Conservation (phyloP, 2,329 filamentous ascomycete genomes). For the Neoascochyta sp. region DNA sequence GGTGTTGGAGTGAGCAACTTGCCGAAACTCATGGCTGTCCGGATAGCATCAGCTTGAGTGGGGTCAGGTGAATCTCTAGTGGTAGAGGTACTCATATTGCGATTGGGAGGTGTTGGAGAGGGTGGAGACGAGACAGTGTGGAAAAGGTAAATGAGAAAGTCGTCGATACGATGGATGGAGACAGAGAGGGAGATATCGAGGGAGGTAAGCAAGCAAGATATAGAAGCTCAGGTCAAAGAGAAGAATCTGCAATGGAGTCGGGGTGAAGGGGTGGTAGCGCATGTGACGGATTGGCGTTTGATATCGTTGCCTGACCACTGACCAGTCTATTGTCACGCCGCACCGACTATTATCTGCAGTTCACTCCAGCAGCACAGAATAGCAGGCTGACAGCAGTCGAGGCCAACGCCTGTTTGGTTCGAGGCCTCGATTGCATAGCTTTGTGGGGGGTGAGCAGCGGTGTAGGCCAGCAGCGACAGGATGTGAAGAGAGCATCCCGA, state of each 20-base stretch:
- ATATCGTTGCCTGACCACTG: conserved; percentile 10
- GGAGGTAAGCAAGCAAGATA: conserved; percentile 24
- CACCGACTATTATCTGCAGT: too few relatives aligned
- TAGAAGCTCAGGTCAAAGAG: conserved; percentile 13
- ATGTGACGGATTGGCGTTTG: conserved; percentile 21
- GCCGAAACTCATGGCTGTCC: conserved; percentile 23
- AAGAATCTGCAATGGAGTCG: background rate
- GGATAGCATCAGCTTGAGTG: conserved; percentile 11
- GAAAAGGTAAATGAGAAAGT: conserved; percentile 2
- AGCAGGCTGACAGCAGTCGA: too few relatives aligned
- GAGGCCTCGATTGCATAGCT: too few relatives aligned
- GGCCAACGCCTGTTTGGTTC: too few relatives aligned
- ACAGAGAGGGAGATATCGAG: conserved; percentile 29
- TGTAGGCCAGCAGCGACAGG: too few relatives aligned
- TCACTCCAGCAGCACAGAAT: too few relatives aligned
- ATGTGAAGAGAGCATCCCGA: too few relatives aligned
- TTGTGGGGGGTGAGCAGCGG: too few relatives aligned
- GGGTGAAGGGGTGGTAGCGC: conserved; percentile 18
- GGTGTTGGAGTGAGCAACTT: conserved; percentile 13
- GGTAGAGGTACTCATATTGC: too few relatives aligned
- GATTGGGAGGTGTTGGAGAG: too few relatives aligned
- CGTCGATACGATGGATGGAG: conserved; percentile 1
- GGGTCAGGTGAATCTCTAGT: conserved; percentile 2
- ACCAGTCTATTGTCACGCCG: conserved; percentile 5
- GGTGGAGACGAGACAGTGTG: conserved; percentile 1